Evolutionary conservation across 106 monocot species (phyloP).

Genomic region (Chionographis japonica): DNA sequence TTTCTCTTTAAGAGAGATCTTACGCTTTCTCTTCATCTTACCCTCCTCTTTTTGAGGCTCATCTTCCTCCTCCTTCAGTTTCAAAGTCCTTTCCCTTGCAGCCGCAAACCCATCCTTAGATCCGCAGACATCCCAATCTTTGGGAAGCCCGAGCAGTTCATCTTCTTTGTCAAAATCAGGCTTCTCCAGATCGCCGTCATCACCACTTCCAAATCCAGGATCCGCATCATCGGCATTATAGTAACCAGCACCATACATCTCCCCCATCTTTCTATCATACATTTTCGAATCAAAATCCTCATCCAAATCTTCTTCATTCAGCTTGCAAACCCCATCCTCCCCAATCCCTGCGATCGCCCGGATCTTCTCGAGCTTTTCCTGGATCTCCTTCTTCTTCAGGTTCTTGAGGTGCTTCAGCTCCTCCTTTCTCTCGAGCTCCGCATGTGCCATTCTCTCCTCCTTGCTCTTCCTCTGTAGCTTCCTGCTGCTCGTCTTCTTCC

Average conservation of each 20-base stretch:
- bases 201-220: conserved; percentile 71
- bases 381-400: conserved; percentile 97
- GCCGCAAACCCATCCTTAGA: conserved; percentile 41
- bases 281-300: conserved; percentile 95
- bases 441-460: conserved; percentile 82
- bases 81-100: conserved; percentile 30
- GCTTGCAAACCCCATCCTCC: conserved; percentile 27
- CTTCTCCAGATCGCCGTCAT: conserved; percentile 62
- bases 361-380: conserved; percentile 83
- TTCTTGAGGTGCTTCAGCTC: conserved; percentile 94
- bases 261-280: conserved; percentile 85
- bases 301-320: conserved; percentile 65
- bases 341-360: conserved; percentile 60
- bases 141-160: conserved; percentile 75
- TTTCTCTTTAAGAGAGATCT: conserved; percentile 63
- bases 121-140: conserved; percentile 49
- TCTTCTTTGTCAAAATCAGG: conserved; percentile 95
- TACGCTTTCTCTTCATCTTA: conserved; percentile 33
- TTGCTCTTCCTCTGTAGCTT: conserved; percentile 87
- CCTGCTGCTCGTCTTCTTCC: conserved; percentile 81
- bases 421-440: conserved; percentile 76
- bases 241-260: conserved; percentile 59
- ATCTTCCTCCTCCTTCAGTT: conserved; percentile 16
- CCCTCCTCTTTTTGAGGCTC: conserved; percentile 7
- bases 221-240: conserved; percentile 72